Base-by-base conservation (phyloP, 1,139 yeast species). In the Protomyces lactucae-debilis region DNA sequence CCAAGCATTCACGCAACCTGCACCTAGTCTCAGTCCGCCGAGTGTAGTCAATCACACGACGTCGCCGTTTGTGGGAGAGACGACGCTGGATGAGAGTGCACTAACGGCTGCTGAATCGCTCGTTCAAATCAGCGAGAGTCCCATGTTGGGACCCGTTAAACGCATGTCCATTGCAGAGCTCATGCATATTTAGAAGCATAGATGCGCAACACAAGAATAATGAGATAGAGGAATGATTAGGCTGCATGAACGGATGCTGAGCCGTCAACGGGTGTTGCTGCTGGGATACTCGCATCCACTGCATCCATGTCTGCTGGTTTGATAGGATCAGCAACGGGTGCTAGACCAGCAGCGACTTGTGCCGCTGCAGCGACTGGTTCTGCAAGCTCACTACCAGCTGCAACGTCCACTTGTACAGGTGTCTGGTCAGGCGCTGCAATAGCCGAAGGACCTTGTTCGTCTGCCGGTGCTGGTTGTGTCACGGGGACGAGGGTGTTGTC, bases 101-200 rank as follows among this genome's bases (percentile, higher is more conserved):
- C 52, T 52, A n/a, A 43, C 43, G 40, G 63, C 63, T 6, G 63
- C 63, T 14, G 57, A 59, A 37, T 59, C 63, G 6, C 43, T 59
- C 18, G 54, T 59, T 5, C 63, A 59, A 18, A 59, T 59, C 21
- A 55, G 57, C 35, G 57, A 53, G 23, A 52, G 57, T 52, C 63
- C 63, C 12, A 52, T 59, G 63, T 52, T 59, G 36, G 14, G 52
- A 6, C 63, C 63, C 2, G 57, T 52, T 36, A 53, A 52, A 9
- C 39, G 63, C 21, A 52, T 59, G 53, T 52, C 57, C 23, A 59
- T 59, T 23, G 54, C 57, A 9, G 63, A 59, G 16, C 53, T 59
- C 23, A 59, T 59, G 63, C 63, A 59, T 39, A 32, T 52, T 12
- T 59, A 43, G 48, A 12, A 43, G 18, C 48, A 10, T 43, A 43